These are phyloP conservation scores for Erucastrum elatum DNA, from an alignment of 345 rosid genomes.

Conservation along the genomic window DNA sequence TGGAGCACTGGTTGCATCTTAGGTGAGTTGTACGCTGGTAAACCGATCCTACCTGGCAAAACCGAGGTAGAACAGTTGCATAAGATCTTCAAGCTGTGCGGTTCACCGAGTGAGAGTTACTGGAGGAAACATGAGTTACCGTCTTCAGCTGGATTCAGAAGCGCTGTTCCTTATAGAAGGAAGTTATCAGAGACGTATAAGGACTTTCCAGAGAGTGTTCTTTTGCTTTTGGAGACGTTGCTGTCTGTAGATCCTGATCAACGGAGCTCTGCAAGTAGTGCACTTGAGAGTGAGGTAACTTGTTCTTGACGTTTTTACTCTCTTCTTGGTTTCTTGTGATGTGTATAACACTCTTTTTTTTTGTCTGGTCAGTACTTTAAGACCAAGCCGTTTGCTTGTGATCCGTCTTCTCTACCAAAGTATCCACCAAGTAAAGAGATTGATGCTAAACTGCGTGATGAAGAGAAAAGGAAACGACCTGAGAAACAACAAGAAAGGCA, in stretches of 20 bases:
- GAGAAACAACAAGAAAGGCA: constrained; percentile 37
- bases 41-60: constrained; percentile 91
- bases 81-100: constrained; percentile 89
- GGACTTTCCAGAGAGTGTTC: constrained; percentile 71
- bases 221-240: constrained; percentile 81
- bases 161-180: constrained; percentile 79
- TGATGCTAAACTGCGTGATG: constrained; percentile 90
- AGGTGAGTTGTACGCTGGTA: constrained; percentile 76
- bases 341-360: constrained; percentile 1
- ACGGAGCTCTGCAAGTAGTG: constrained; percentile 36
- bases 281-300: constrained; percentile 38
- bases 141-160: constrained; percentile 73
- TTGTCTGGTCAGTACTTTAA: constrained; percentile 66
- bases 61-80: constrained; percentile 98
- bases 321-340: constrained; percentile 10
- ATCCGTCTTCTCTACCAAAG: constrained; percentile 82
- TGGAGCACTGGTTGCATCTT: constrained; percentile 98
- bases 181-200: constrained; percentile 67
- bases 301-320: not conserved
- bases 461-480: constrained; percentile 50
- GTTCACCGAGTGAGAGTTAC: constrained; percentile 82
- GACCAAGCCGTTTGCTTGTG: constrained; percentile 84
- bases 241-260: constrained; percentile 86
- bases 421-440: constrained; percentile 97
- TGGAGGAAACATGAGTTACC: constrained; percentile 75